Evolutionary conservation across 164 flowering plant genomes (phyloP).

Genomic region (Berberis thunbergii): DNA sequence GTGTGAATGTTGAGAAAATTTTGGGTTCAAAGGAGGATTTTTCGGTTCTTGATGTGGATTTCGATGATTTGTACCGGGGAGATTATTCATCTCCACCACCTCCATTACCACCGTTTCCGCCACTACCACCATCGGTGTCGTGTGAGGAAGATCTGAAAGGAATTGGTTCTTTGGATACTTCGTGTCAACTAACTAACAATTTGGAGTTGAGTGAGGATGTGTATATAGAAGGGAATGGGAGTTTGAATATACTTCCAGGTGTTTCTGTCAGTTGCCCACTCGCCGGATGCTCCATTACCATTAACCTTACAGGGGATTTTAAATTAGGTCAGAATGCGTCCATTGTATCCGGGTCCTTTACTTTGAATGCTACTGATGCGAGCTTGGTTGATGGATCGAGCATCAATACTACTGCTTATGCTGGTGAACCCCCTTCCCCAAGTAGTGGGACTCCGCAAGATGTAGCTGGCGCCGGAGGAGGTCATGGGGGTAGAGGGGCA

Average conservation of each 20-base stretch:
- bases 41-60: constrained; percentile 20
- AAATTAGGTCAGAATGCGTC: constrained; percentile 33
- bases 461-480: constrained; percentile 72
- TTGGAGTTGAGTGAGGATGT: constrained; percentile 38
- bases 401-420: constrained; percentile 57
- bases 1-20: not conserved
- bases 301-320: constrained; percentile 51
- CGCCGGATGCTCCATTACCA: constrained; percentile 38
- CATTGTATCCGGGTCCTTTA: constrained; percentile 41
- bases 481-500: constrained; percentile 96
- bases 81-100: constrained; percentile 78
- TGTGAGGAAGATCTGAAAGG: constrained; percentile 59
- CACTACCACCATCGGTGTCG: constrained; percentile 38
- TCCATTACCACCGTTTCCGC: constrained; percentile 34
- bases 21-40: constrained; percentile 19
- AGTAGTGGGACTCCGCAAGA: constrained; percentile 75
- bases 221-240: constrained; percentile 57
- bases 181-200: constrained; percentile 40
- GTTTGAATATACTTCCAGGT: constrained; percentile 37
- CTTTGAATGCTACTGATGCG: constrained; percentile 31
- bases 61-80: constrained; percentile 16
- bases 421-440: constrained; percentile 58
- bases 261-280: constrained; percentile 41
- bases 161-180: constrained; percentile 48
- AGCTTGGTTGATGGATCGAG: constrained; percentile 34